Evolutionary conservation across 192 early-diverging fungal species (phyloP), one percentile per base, ranked within the genome.

Genomic region (Linnemannia schmuckeri): DNA sequence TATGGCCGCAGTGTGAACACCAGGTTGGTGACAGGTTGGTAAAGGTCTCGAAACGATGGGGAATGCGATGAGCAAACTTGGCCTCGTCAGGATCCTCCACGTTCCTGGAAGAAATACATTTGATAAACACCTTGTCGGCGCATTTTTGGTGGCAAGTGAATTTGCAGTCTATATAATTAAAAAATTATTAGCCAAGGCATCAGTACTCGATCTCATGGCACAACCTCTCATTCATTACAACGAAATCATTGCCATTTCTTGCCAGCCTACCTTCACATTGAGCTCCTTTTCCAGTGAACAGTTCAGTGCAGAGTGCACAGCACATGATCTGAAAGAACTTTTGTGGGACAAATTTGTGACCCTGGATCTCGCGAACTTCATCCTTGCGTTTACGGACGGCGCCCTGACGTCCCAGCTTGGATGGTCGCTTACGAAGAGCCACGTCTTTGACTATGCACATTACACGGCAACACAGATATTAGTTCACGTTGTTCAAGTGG

Each of bases 1-100:
- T 96, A 63, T 93, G 96, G 27, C 98, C 98, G 91, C 98, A 99
- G 89, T 99, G 98, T 81, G 93, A 97, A 83, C 98, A 99, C 98
- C 98, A 99, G 85, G 94, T 94, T 46, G 96, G 94, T 22, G 93
- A 94, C 70, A 97, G 91, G 76, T 95, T 97, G 35, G 94, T 94
- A 27, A 95, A 90, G n/a, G 88, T 90, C 78, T 98, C 96, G 81
- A 97, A 99, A 68, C 98, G 95, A 92, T 99, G 98, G 30, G 97
- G 98, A 85, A 99, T 99, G 41, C 95, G 93, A 88, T 99, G 98
- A 20, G 96, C 94, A 41, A 97, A 86, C 49, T 95, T 93, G 24
- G 91, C 92, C 42, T 93, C 93, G 35, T 97, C 96, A 7, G 89
- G 85, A 79, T 94, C 94, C 83, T 91, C 87, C 54, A 92, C 93